Evolutionary conservation across 2,329 filamentous ascomycete genomes (phyloP), one percentile per base, ranked within the genome.

Genomic region (Pseudocercospora cruenta): DNA sequence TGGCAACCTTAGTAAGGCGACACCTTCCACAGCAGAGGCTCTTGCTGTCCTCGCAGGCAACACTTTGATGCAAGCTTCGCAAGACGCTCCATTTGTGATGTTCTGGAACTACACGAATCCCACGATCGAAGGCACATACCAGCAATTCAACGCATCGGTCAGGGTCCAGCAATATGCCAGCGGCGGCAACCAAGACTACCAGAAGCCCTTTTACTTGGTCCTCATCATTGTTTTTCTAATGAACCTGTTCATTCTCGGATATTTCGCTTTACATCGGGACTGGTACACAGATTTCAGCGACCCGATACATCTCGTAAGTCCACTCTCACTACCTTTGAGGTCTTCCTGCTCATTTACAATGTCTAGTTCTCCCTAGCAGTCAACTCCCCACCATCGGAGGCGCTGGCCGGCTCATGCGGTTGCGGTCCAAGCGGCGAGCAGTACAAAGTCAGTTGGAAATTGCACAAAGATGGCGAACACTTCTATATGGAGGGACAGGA

Each of bases 281-380:
- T 84, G 92, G 22, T 86, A 94, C 7, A 93, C 90, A 0, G 92
- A 94, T 79, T 93, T 91, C 74, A 91, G 88, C 0, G 91, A 94
- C 72, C 90, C 91, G 0, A 87, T 90, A 62, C 93, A 93, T 74
- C 19, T 60, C 4, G 80, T 93, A 21, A 26, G 55, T 57, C 19
- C 1, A n/a, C 16, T 43, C 19, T 3, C 10, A 21, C 12, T 24
- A 16, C 31, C 12, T 26, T 58, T 62, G 16, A 57, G 4, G 31
- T 28, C 9, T 8, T 16, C 12, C 3, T n/a, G 22, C 19, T 22
- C 12, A 24, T 21, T 60, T 19, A 51, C 22, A 3, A 14, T n/a
- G 54, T 47, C 4, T 31, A 63, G 28, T 74, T 75, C 60, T 65
- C 69, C 0, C 60, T 75, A 6, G 73, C 73, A 1, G 71, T 94